phyloP scores from a whole-genome alignment of 2,329 filamentous ascomycete genomes.

The Monosporascus ibericus region DNA sequence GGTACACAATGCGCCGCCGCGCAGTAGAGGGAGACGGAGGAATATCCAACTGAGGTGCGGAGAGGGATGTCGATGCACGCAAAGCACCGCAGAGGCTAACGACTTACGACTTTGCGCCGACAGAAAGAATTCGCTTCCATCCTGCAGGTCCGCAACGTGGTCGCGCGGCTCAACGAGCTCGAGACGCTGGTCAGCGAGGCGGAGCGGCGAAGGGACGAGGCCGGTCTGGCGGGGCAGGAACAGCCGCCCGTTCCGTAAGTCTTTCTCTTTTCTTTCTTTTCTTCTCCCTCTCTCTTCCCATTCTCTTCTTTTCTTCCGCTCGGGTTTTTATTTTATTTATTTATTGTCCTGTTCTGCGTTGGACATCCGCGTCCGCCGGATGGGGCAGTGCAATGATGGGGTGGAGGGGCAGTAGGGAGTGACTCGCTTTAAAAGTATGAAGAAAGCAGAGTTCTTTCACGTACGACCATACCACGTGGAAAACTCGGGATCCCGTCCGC shows the following conservation, averaged over 20 bases:
- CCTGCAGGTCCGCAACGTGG: conserved; percentile 43
- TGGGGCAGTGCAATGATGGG: not conserved
- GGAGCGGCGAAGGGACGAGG: conserved; percentile 28
- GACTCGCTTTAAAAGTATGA: conserved; percentile 4
- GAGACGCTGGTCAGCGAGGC: conserved; percentile 51
- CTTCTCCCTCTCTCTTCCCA: not conserved
- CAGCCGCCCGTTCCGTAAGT: conserved; percentile 41
- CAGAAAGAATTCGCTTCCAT: conserved; percentile 54
- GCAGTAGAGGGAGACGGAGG: no score
- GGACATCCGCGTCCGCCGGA: not conserved
- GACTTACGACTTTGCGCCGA: not conserved
- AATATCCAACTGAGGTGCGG: not conserved
- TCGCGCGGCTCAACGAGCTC: conserved; percentile 53
- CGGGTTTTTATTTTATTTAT: no score
- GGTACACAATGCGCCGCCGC: no score
- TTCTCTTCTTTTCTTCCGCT: not conserved
- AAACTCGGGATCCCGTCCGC: conserved; percentile 18
- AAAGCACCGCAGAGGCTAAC: not conserved
- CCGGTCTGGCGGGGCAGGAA: conserved; percentile 13
- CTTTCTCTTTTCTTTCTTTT: not conserved
- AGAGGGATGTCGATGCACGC: not conserved
- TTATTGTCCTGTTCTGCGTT: not conserved
- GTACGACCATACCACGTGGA: conserved; percentile 16
- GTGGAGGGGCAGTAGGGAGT: not conserved
- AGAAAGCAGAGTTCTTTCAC: conserved; percentile 4